Base-by-base conservation (phyloP, 2,329 filamentous ascomycete genomes). In the Aspergillus spinulosporus region DNA sequence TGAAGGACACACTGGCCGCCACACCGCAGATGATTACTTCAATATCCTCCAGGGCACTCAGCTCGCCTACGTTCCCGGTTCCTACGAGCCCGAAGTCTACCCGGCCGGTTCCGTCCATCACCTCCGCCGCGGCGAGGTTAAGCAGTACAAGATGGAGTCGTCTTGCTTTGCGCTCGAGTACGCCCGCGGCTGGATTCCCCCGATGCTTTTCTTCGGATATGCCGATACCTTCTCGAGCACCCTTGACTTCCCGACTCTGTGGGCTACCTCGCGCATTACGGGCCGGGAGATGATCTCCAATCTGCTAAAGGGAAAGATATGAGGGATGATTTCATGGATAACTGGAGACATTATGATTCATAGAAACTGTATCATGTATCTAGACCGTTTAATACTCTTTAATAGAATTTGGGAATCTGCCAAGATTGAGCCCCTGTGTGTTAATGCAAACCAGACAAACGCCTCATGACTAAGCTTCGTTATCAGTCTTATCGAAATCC, bases 21-120 rank as follows among this genome's bases (percentile, higher is more conserved):
- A 96, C 81, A 93, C 90, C 9, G 91, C 91, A 12, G 89, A 96
- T 76, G 92, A 96, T 80, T 96, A 94, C 81, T 96, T 96, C 82
- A 85, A 92, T 80, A 96, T 96, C 80, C 81, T 96, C 32, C 66
- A 70, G 40, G 72, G 72, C 52, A 72, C 72, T 28, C 72, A 74
- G 59, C 64, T 74, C 29, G 72, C 72, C 59, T 74, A 72, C 62
- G 65, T 69, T 3, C 72, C 72, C n/a, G 72, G 72, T 40, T 55
- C 62, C 46, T 74, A 66, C 66, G 71, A 73, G 56, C 64, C 72
- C 12, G 72, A 74, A 61, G 64, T 70, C 47, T 74, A 74, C 64
- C 71, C 71, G 12, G 64, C 69, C 49, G 72, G 72, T 31, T 69
- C 62, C 59, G 72, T 74, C 14, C 72, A 74, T 64, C 72, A 74